These are phyloP conservation scores for Populus deltoides DNA, from an alignment of 345 rosid species.

Conservation along the genomic window DNA sequence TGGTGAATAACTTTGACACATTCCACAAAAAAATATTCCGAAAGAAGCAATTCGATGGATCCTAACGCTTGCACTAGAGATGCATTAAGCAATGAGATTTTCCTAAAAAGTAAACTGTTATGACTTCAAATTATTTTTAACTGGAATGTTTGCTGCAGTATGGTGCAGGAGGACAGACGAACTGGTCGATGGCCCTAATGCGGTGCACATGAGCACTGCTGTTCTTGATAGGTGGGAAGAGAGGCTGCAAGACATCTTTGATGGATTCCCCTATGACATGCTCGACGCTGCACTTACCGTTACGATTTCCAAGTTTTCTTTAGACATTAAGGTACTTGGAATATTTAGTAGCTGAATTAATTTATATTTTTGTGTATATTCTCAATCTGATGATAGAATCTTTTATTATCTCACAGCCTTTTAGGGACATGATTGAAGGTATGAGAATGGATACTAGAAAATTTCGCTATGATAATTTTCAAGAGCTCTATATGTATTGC, in stretches of 20 bases:
- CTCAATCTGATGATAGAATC: background rate
- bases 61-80: no score
- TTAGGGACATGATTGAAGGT: constrained; percentile 60
- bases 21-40: no score
- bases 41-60: no score
- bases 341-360: background rate
- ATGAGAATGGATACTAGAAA: constrained; percentile 61
- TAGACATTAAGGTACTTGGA: constrained; percentile 46
- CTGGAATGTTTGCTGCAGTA: constrained; percentile 28
- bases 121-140: background rate
- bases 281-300: constrained; percentile 60
- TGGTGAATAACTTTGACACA: no score
- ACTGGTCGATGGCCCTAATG: constrained; percentile 57
- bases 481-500: constrained; percentile 55
- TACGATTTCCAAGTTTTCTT: constrained; percentile 46
- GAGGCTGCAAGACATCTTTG: constrained; percentile 50
- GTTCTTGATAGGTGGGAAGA: constrained; percentile 62
- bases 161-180: constrained; percentile 78
- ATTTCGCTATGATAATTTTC: constrained; percentile 43
- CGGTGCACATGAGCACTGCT: constrained; percentile 31
- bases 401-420: constrained; percentile 34
- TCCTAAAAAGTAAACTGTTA: no score
- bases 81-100: no score
- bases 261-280: constrained; percentile 56
- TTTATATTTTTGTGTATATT: background rate